These are phyloP conservation scores for Trichoderma simmonsii DNA, from an alignment of 2,329 filamentous ascomycete species.

Conservation along the genomic window DNA sequence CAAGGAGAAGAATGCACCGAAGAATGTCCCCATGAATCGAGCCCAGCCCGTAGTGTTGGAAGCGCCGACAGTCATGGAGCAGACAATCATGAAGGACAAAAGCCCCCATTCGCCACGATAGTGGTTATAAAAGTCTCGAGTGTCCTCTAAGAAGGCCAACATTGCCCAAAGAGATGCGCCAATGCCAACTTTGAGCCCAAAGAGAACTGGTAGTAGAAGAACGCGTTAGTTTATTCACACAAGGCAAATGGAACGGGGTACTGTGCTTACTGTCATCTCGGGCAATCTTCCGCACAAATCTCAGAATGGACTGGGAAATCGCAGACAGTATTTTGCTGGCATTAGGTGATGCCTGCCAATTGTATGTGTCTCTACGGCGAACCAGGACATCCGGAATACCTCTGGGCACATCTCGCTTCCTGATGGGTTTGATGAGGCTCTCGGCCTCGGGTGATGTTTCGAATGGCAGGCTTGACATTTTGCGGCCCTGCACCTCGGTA, in stretches of 20 bases:
- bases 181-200: slow-evolving; percentile 83
- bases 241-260: not conserved
- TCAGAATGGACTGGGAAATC: slow-evolving; percentile 42
- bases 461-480: slow-evolving; percentile 23
- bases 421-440: slow-evolving; percentile 38
- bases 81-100: slow-evolving; percentile 91
- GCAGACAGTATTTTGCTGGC: slow-evolving; percentile 39
- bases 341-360: slow-evolving; percentile 46
- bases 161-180: slow-evolving; percentile 81
- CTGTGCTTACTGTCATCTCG: slow-evolving; percentile 46
- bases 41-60: slow-evolving; percentile 85
- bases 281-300: slow-evolving; percentile 41
- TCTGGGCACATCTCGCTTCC: slow-evolving; percentile 46
- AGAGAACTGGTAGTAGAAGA: slow-evolving; percentile 46
- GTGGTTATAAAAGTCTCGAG: slow-evolving; percentile 70
- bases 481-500: not conserved
- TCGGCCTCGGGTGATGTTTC: slow-evolving; percentile 33
- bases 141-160: slow-evolving; percentile 73
- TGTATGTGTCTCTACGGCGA: slow-evolving; percentile 44
- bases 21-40: slow-evolving; percentile 75
- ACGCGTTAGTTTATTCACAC: not conserved
- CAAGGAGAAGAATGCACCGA: slow-evolving; percentile 71
- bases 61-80: slow-evolving; percentile 89
- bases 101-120: slow-evolving; percentile 96
- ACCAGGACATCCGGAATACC: slow-evolving; percentile 50